phyloP scores from a whole-genome alignment of 2,329 filamentous ascomycete genomes.

The Fusarium aywerte region DNA sequence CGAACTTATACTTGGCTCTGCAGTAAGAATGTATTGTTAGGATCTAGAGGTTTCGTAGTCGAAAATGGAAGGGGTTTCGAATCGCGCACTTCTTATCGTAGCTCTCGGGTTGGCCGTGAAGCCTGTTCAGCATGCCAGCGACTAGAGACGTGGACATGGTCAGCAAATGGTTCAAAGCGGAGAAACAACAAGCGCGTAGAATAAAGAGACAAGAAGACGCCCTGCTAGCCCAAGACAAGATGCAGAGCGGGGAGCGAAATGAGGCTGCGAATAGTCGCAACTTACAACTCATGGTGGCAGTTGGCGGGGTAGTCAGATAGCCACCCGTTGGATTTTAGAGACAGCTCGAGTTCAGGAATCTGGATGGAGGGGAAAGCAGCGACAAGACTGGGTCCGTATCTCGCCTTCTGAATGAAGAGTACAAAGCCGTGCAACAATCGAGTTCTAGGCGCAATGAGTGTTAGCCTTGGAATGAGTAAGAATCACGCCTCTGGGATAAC shows the following conservation, averaged over 20 bases:
- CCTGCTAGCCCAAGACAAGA: slow-evolving; percentile 1
- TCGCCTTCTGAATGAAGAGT: background rate
- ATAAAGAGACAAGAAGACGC: background rate
- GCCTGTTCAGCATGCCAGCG: slow-evolving; percentile 90
- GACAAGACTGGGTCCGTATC: background rate
- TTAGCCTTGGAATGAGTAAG: slow-evolving; percentile 3
- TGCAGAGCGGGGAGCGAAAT: slow-evolving; percentile 36
- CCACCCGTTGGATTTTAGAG: slow-evolving; percentile 23
- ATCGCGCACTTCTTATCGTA: slow-evolving; percentile 91
- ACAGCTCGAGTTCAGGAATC: background rate
- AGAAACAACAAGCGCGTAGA: background rate
- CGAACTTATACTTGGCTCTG: slow-evolving; percentile 90
- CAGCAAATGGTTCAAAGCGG: slow-evolving; percentile 33
- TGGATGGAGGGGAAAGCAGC: slow-evolving; percentile 17
- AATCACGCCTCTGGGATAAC: slow-evolving; percentile 24
- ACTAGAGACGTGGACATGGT: slow-evolving; percentile 62
- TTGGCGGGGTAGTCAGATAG: slow-evolving; percentile 44
- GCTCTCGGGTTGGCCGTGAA: slow-evolving; percentile 95
- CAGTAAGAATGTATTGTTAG: slow-evolving; percentile 39
- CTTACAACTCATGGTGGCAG: slow-evolving; percentile 49
- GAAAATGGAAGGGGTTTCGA: slow-evolving; percentile 41
- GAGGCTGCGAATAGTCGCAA: slow-evolving; percentile 45
- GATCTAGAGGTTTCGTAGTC: slow-evolving; percentile 32
- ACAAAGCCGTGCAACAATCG: slow-evolving; percentile 16
- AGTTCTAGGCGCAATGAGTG: slow-evolving; percentile 15